A percentile compares a stretch with the other conserved stretches of the same genome.
These are phyloP conservation scores for Collybia sordida DNA, from an alignment of 768 basidiomycete species.

Conservation along the genomic window DNA sequence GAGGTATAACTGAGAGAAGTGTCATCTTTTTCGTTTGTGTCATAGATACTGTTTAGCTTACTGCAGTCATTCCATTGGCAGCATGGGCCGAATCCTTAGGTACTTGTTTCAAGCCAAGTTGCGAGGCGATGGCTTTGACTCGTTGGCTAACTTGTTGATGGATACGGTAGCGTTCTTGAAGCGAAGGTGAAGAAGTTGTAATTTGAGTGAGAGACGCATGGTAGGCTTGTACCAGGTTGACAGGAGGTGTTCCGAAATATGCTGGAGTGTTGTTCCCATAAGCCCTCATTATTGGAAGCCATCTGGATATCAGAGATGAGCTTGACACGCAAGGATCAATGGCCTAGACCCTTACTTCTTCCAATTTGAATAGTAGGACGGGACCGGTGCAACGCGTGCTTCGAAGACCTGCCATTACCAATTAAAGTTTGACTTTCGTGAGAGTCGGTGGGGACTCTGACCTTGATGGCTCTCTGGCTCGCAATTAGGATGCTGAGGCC, in stretches of 20 bases:
- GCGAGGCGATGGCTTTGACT: constrained; percentile 60
- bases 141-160: constrained; percentile 66
- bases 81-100: constrained; percentile 52
- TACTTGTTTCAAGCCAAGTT: constrained; percentile 68
- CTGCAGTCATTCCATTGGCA: constrained; percentile 90
- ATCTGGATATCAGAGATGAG: constrained; percentile 36
- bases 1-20: constrained; percentile 53
- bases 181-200: constrained; percentile 51
- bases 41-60: constrained; percentile 23
- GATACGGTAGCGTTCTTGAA: constrained; percentile 67
- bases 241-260: constrained; percentile 89
- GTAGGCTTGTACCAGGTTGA: constrained; percentile 85
- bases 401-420: constrained; percentile 48
- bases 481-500: constrained; percentile 81
- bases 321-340: background rate
- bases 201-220: constrained; percentile 74
- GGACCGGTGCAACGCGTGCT: constrained; percentile 54
- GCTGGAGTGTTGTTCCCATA: constrained; percentile 74
- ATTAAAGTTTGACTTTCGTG: background rate
- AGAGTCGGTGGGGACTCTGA: constrained; percentile 13
- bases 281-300: constrained; percentile 85
- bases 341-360: constrained; percentile 48
- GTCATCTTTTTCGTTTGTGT: background rate
- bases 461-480: constrained; percentile 69
- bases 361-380: constrained; percentile 84